phyloP scores from a whole-genome alignment of 2,329 filamentous ascomycete species.

The Scortechinia acanthostroma region DNA sequence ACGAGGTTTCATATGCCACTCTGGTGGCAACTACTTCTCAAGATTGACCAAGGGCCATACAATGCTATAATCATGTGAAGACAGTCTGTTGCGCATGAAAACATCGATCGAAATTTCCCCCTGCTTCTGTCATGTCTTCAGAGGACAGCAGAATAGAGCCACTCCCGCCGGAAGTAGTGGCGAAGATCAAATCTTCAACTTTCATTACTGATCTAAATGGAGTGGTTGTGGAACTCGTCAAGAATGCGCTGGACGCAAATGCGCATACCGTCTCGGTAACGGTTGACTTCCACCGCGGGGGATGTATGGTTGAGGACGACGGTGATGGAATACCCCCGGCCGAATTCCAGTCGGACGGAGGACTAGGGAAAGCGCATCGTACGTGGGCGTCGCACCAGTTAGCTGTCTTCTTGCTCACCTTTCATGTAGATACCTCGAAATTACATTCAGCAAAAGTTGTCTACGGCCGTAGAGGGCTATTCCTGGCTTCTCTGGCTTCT shows the following conservation, averaged over 20 bases:
- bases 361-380: conserved; percentile 46
- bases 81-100: too few species aligned
- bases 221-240: conserved; percentile 45
- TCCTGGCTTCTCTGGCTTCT: conserved; percentile 46
- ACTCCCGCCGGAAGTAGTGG: conserved; percentile 37
- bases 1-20: too few species aligned
- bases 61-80: too few species aligned
- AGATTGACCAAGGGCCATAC: too few species aligned
- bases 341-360: conserved; percentile 43
- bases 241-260: conserved; percentile 52
- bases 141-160: conserved; percentile 22
- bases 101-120: too few species aligned
- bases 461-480: conserved; percentile 47
- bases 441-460: conserved; percentile 17
- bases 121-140: background rate
- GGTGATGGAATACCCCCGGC: conserved; percentile 42
- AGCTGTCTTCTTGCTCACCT: conserved; percentile 5
- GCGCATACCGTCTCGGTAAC: conserved; percentile 39
- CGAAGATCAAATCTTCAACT: conserved; percentile 54
- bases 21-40: too few species aligned
- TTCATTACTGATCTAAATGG: conserved; percentile 43
- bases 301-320: conserved; percentile 51
- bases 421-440: conserved; percentile 44
- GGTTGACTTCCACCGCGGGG: conserved; percentile 45
- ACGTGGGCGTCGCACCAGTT: conserved; percentile 10